These are phyloP conservation scores for Cryptococcus sp. DNA, from an alignment of 1,284 basidiomycete species.

Conservation along the genomic window DNA sequence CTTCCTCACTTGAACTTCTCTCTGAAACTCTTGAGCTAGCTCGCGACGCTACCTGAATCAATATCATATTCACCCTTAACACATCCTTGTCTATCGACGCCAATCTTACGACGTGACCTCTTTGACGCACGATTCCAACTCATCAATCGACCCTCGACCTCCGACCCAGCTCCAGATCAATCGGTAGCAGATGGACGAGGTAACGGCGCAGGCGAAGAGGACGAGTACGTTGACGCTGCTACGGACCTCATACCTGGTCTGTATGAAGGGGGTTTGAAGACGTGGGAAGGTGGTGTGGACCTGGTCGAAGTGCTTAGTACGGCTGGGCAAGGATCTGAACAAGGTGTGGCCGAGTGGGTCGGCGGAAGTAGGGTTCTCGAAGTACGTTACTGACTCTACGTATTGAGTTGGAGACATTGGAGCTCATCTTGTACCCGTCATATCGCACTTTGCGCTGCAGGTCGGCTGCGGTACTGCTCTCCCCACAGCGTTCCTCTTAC, in stretches of 20 bases:
- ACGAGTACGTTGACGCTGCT: conserved; percentile 69
- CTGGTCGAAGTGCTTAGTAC: conserved; percentile 60
- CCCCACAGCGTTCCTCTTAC: conserved; percentile 74
- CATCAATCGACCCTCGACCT: conserved; percentile 53
- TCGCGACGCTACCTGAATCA: conserved; percentile 43
- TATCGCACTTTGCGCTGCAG: conserved; percentile 56
- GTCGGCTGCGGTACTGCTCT: conserved; percentile 91
- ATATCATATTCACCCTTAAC: conserved; percentile 48
- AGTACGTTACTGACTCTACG: conserved; percentile 53
- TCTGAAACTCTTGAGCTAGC: conserved; percentile 18
- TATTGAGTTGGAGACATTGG: not conserved
- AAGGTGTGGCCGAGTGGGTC: conserved; percentile 30
- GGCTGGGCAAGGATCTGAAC: conserved; percentile 35
- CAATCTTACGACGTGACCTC: conserved; percentile 70
- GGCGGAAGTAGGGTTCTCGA: conserved; percentile 64
- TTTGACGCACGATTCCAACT: conserved; percentile 94
- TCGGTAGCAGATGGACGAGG: conserved; percentile 8
- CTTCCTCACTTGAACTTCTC: not conserved
- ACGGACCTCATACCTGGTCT: conserved; percentile 89
- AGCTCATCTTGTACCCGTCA: not conserved
- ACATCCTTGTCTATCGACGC: conserved; percentile 21
- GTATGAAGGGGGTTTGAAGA: conserved; percentile 96
- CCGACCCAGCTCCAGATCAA: conserved; percentile 3
- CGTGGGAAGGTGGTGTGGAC: conserved; percentile 95
- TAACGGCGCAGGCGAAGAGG: conserved; percentile 14